A percentile compares a stretch with the other conserved stretches of the same genome.
Evolutionary conservation across 768 basidiomycete species (phyloP).

Genomic region (Leccinum olivaceopallidum): DNA sequence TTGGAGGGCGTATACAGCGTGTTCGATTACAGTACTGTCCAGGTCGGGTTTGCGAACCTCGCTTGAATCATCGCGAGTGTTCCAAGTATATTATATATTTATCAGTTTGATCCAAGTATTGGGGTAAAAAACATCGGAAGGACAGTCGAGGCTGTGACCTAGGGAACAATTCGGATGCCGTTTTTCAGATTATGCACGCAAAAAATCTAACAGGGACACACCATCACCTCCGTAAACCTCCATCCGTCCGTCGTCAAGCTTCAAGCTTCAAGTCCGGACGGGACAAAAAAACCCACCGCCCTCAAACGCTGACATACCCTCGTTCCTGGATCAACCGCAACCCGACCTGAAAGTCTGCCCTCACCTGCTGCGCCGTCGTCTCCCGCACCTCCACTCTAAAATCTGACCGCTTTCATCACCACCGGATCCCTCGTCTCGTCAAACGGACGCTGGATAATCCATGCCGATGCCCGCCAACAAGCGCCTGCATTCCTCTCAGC

Average conservation of each 20-base stretch:
- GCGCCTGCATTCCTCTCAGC: slow-evolving; percentile 65
- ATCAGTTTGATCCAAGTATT: no score
- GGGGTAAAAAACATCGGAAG: no score
- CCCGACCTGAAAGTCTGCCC: slow-evolving; percentile 52
- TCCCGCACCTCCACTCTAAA: slow-evolving; percentile 77
- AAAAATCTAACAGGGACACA: slow-evolving; percentile 29
- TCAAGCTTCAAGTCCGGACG: slow-evolving; percentile 23
- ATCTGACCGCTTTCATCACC: slow-evolving; percentile 68
- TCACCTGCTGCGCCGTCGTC: slow-evolving; percentile 40
- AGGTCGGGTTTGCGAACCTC: no score
- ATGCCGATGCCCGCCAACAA: slow-evolving; percentile 51
- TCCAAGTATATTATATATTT: no score
- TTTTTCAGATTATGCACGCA: slow-evolving; percentile 11
- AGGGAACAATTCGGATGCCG: no score
- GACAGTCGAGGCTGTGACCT: no score
- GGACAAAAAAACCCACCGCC: slow-evolving; percentile 24
- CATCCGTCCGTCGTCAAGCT: slow-evolving; percentile 16
- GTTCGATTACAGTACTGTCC: no score
- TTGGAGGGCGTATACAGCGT: no score
- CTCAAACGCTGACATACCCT: slow-evolving; percentile 72
- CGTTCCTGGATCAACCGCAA: slow-evolving; percentile 82
- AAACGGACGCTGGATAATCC: slow-evolving; percentile 74
- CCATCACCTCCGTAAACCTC: slow-evolving; percentile 32
- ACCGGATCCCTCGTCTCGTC: slow-evolving; percentile 63
- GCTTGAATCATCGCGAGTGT: no score